Base-by-base conservation (phyloP, 177 flowering plant species). In the Vitis hybrid region DNA sequence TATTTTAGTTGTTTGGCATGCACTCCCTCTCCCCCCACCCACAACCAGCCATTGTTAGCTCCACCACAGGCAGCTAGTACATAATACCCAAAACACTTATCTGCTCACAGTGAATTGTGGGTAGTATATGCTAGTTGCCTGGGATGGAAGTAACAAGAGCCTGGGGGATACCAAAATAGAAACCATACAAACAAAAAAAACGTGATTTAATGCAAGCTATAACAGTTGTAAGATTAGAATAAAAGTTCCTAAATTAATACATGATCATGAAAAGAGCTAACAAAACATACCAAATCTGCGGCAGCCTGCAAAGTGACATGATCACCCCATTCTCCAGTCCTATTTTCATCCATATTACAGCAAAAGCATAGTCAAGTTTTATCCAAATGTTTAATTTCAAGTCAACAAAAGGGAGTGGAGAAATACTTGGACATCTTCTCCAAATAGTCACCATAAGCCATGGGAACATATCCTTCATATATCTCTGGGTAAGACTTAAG, bases 221-320 rank as follows among this genome's bases (percentile, higher is more conserved):
- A 48, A 50, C 9, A 19, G 67, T 48, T 19, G 54, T 50, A n/a
- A 48, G 26, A n/a, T 63, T 11, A n/a, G 52, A 56, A 51, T 30
- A 23, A 10, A 52, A 4, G 10, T 23, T 51, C 57, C 18, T 30
- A 57, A 56, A 11, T 57, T 17, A 21, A 19, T 56, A 32, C 54
- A 56, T 14, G 51, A 48, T 58, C 32, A 59, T 34, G 12, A 23
- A 51, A 59, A 23, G 23, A 51, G 60, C 14, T 10, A 17, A 18
- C 63, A 65, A 75, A 59, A 18, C 83, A 74, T 88, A 92, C 97
- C 71, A 82, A 89, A 82, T 92, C 97, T 67, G 95, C 92, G 76
- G 97, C 95, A 74, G 97, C 95, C 82, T 90, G 97, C 79, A 92
- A 76, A 18, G 97, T 92, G 72, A 92, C 93, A 85, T 92, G 97